These are phyloP conservation scores for Aspergillus udagawae DNA, from an alignment of 2,329 filamentous ascomycete genomes.

Conservation along the genomic window DNA sequence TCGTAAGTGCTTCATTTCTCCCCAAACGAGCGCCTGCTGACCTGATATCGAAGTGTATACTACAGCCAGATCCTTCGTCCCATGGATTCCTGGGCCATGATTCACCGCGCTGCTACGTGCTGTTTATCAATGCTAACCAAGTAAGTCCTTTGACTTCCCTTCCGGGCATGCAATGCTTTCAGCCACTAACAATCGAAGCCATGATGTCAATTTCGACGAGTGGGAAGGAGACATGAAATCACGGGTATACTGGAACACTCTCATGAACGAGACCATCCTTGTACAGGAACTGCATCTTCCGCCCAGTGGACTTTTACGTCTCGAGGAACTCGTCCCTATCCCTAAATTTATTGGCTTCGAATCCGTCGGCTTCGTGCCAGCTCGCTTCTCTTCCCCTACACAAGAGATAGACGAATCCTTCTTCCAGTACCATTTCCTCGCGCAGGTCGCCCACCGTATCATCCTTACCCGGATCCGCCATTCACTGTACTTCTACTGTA, in stretches of 20 bases:
- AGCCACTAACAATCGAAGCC: slow-evolving; percentile 21
- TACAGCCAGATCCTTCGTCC: slow-evolving; percentile 52
- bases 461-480: slow-evolving; percentile 53
- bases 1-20: slow-evolving; percentile 30
- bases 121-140: slow-evolving; percentile 48
- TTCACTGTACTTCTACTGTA: slow-evolving; percentile 48
- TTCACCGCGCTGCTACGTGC: slow-evolving; percentile 49
- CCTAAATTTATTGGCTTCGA: slow-evolving; percentile 51
- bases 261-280: slow-evolving; percentile 55
- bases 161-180: background rate
- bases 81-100: slow-evolving; percentile 52
- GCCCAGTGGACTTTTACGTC: slow-evolving; percentile 47
- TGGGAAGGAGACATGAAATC: slow-evolving; percentile 57
- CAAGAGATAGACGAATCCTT: slow-evolving; percentile 50
- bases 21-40: slow-evolving; percentile 8
- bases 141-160: slow-evolving; percentile 16
- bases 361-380: slow-evolving; percentile 29
- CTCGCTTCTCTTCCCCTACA: slow-evolving; percentile 20
- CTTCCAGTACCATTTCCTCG: slow-evolving; percentile 56
- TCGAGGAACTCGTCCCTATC: slow-evolving; percentile 51
- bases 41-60: slow-evolving; percentile 34
- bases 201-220: slow-evolving; percentile 43
- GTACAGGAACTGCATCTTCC: slow-evolving; percentile 53
- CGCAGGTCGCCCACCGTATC: slow-evolving; percentile 54
- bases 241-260: slow-evolving; percentile 52